Evolutionary conservation across 345 rosid species (phyloP).

Genomic region (Luvunga scandens): DNA sequence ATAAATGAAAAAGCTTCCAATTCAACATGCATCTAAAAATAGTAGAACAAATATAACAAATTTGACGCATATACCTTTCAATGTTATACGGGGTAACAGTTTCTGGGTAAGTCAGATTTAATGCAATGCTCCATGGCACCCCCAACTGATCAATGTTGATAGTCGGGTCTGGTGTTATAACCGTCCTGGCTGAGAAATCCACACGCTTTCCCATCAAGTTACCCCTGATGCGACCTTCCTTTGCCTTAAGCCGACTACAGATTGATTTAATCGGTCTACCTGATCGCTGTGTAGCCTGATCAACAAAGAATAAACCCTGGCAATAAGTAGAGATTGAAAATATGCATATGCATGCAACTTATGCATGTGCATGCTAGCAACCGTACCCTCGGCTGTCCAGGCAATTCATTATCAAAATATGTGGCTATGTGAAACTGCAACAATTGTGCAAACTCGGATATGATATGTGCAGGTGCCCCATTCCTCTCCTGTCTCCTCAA

Average conservation of each 20-base stretch:
- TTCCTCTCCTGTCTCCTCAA: constrained; percentile 86
- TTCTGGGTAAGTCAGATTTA: constrained; percentile 94
- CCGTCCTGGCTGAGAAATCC: constrained; percentile 99
- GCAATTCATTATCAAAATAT: constrained; percentile 94
- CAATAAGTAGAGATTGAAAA: constrained; percentile 2
- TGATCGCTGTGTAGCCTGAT: constrained; percentile 95
- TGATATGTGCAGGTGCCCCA: constrained; percentile 96
- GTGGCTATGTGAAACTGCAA: constrained; percentile 96
- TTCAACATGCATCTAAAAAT: constrained; percentile 1
- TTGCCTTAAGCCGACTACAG: constrained; percentile 95
- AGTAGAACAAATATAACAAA: background rate
- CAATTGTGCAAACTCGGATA: constrained; percentile 92
- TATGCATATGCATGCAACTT: background rate
- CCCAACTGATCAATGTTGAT: constrained; percentile 93
- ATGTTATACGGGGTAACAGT: constrained; percentile 96
- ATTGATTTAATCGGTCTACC: constrained; percentile 97
- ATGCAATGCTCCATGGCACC: constrained; percentile 97
- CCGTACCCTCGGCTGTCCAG: constrained; percentile 96
- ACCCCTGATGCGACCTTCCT: constrained; percentile 96
- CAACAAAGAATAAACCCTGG: constrained; percentile 5
- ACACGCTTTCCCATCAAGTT: constrained; percentile 97
- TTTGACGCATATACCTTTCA: constrained; percentile 52
- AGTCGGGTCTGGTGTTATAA: constrained; percentile 97
- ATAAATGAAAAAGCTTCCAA: background rate
- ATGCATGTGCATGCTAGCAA: background rate